Evolutionary conservation across 2,329 filamentous ascomycete genomes (phyloP).

Genomic region (Fusarium staphyleae): DNA sequence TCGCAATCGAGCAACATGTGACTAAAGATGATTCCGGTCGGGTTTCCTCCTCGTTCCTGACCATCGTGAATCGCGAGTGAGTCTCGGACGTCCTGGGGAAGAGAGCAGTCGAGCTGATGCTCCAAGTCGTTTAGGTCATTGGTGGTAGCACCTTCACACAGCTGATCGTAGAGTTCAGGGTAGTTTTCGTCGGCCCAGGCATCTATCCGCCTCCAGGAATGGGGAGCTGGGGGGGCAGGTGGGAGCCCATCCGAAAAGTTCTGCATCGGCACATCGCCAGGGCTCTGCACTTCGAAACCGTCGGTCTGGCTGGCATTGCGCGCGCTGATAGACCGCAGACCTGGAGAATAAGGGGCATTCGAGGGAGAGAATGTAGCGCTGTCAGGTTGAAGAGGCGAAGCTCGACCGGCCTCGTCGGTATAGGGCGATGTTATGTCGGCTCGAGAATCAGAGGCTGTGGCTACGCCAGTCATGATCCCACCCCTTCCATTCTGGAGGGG

Average conservation of each 20-base stretch:
- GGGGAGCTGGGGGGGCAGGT: slow-evolving; percentile 83
- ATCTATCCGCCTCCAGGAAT: slow-evolving; percentile 96
- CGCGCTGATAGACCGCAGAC: slow-evolving; percentile 80
- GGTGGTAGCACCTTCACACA: slow-evolving; percentile 88
- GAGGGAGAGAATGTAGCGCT: slow-evolving; percentile 56
- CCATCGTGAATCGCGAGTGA: slow-evolving; percentile 92
- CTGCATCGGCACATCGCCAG: slow-evolving; percentile 94
- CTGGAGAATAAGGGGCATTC: slow-evolving; percentile 84
- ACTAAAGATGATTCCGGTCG: slow-evolving; percentile 91
- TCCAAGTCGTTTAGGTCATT: slow-evolving; percentile 98
- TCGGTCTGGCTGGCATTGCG: slow-evolving; percentile 68
- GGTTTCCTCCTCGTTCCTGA: slow-evolving; percentile 91
- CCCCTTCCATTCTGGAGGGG: slow-evolving; percentile 84
- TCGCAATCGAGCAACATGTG: slow-evolving; percentile 97
- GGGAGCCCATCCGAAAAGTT: slow-evolving; percentile 91
- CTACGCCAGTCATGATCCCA: slow-evolving; percentile 83
- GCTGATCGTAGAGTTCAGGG: slow-evolving; percentile 89
- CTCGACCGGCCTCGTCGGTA: slow-evolving; percentile 71
- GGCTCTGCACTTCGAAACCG: slow-evolving; percentile 73
- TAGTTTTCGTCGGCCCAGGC: slow-evolving; percentile 95
- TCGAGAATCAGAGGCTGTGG: slow-evolving; percentile 88
- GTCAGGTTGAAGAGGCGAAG: slow-evolving; percentile 53
- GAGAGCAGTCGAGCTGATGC: slow-evolving; percentile 91
- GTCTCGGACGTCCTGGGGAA: slow-evolving; percentile 92
- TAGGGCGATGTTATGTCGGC: slow-evolving; percentile 83